Evolutionary conservation across 2,329 filamentous ascomycete species (phyloP).

Genomic region (Cercospora brassicicola): DNA sequence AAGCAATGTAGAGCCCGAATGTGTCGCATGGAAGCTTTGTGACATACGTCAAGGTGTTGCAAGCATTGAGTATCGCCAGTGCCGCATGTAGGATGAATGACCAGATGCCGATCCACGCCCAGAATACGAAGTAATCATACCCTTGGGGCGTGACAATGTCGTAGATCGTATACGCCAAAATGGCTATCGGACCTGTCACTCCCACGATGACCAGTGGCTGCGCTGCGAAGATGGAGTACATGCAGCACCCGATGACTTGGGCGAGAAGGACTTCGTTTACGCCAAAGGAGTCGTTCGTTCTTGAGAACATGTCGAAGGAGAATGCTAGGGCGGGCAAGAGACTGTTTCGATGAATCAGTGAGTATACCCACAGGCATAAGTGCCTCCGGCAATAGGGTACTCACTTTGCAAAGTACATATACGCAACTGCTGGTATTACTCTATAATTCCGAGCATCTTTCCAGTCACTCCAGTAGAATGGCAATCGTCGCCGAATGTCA

Average conservation of each 20-base stretch:
- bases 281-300: background rate
- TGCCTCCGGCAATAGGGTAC: background rate
- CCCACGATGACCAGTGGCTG: background rate
- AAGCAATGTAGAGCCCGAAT: background rate
- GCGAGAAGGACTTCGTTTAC: background rate
- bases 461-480: background rate
- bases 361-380: background rate
- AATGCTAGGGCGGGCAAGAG: background rate
- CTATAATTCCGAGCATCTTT: background rate
- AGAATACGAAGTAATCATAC: background rate
- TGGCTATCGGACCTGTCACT: background rate
- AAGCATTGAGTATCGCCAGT: background rate
- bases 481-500: background rate
- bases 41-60: background rate
- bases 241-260: background rate
- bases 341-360: background rate
- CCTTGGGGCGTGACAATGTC: background rate
- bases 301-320: background rate
- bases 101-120: background rate
- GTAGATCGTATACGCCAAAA: background rate
- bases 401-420: background rate
- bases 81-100: background rate
- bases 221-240: background rate
- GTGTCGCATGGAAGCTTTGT: background rate
- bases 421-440: background rate